Base-by-base conservation (phyloP, 345 rosid species). In the Nasturtium officinale region DNA sequence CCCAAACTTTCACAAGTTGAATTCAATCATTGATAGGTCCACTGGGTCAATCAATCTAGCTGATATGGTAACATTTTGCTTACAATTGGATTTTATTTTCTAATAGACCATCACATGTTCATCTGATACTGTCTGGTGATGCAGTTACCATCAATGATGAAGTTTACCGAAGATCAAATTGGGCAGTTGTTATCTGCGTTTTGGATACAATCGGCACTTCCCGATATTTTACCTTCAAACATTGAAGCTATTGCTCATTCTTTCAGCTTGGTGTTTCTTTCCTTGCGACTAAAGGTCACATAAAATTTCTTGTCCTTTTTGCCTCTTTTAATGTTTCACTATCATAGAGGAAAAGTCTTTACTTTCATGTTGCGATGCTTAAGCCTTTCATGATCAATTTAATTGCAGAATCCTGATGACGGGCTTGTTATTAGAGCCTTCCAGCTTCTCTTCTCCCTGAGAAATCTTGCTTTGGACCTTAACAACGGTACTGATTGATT, bases 211-310 rank as follows among this genome's bases (percentile, higher is more conserved):
- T 88, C 90, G 5, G 78, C 80, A 48, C 85, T 86, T 71, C 85
- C 96, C 0, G 96, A 95, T 77, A 90, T 85, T 75, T 71, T 75
- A 74, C 98, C 99, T 73, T 83, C 94, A 64, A 90, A 87, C 82
- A 52, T 92, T 69, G 98, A 90, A 84, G 96, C 98, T 61, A 89
- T 96, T 77, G 90, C 92, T 73, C 98, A 87, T 83, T 96, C 98
- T 67, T 86, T 88, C 68, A 75, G 67, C 72, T 52, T 87, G 74
- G 84, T 90, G 51, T 79, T 89, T 64, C 85, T 87, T 79, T 92
- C 98, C 43, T 83, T 89, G 11, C 89, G 86, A 10, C 29, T 88
- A 80, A 86, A 86, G 92, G 99, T 95, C 55, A 59, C 33, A 43
- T 46, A n/a, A 53, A 6, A 26, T 17, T 18, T 47, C 32, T 51